These are phyloP conservation scores for Sugiyamaella novakii DNA, from an alignment of 1,139 yeast species.

Conservation along the genomic window DNA sequence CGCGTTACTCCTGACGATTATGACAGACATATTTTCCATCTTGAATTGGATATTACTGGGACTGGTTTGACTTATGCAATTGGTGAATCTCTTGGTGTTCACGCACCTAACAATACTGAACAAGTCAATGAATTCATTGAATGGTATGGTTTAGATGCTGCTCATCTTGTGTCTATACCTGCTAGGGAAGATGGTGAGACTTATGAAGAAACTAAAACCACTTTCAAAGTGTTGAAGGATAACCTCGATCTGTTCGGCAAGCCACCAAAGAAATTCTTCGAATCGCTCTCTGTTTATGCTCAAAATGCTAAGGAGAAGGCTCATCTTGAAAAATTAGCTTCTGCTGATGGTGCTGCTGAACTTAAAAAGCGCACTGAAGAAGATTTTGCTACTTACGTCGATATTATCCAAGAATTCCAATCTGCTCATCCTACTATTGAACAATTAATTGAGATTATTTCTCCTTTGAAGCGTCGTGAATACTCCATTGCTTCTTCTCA, in stretches of 20 bases:
- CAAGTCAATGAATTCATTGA: conserved; percentile 69
- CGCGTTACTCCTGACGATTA: conserved; percentile 91
- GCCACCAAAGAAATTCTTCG: conserved; percentile 94
- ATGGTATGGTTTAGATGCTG: conserved; percentile 70
- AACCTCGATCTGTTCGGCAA: conserved; percentile 89
- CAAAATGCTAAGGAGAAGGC: conserved; percentile 67
- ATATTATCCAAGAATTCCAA: conserved; percentile 74
- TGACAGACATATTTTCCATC: conserved; percentile 94
- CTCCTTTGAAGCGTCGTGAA: conserved; percentile 95
- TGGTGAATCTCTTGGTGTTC: conserved; percentile 97
- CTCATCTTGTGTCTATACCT: conserved; percentile 69
- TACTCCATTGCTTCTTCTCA: conserved; percentile 99
- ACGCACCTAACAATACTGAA: conserved; percentile 75
- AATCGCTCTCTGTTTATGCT: conserved; percentile 73
- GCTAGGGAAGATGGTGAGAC: conserved; percentile 62
- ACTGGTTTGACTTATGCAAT: conserved; percentile 90
- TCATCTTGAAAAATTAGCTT: conserved; percentile 61
- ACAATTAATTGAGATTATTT: conserved; percentile 69
- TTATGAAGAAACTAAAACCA: conserved; percentile 70
- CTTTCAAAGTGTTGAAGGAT: conserved; percentile 76
- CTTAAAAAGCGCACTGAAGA: conserved; percentile 85
- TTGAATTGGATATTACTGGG: conserved; percentile 88
- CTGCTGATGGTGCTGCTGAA: conserved; percentile 83
- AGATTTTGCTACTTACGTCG: conserved; percentile 79
- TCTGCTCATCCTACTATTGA: conserved; percentile 80